A percentile compares a stretch with the other conserved stretches of the same genome.
Conservation (phyloP, 1,284 basidiomycete species). For the Ceratobasidium sp. region DNA sequence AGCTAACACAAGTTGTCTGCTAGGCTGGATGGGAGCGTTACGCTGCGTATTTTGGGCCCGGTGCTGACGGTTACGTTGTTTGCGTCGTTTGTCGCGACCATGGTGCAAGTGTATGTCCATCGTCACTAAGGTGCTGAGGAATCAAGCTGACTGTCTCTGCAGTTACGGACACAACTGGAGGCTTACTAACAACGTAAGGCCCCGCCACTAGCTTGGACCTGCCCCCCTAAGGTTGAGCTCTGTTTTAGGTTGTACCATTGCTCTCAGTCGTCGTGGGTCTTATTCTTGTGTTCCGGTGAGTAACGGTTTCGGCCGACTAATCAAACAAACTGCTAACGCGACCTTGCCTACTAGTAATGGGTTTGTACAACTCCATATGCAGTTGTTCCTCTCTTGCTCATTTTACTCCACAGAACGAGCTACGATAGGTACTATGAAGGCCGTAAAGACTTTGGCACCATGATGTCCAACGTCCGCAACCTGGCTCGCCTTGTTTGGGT, state of each 20-base stretch:
- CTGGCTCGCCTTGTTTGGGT: constrained; percentile 82
- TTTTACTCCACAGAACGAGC: constrained; percentile 16
- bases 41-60: constrained; percentile 31
- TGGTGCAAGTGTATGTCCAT: constrained; percentile 41
- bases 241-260: constrained; percentile 74
- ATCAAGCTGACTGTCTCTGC: constrained; percentile 10
- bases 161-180: constrained; percentile 46
- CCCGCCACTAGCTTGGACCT: constrained; percentile 68
- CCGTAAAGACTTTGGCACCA: constrained; percentile 80
- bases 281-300: constrained; percentile 81
- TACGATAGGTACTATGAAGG: constrained; percentile 75
- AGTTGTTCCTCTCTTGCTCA: constrained; percentile 70
- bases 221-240: constrained; percentile 68
- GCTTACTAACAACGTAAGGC: constrained; percentile 68
- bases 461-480: constrained; percentile 75
- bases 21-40: constrained; percentile 40
- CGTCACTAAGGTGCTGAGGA: not conserved
- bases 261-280: constrained; percentile 90
- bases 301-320: not conserved
- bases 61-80: constrained; percentile 87
- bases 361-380: constrained; percentile 57
- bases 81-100: constrained; percentile 60
- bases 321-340: not conserved
- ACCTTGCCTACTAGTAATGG: constrained; percentile 53
- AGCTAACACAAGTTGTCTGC: not conserved